Evolutionary conservation across 148 eudicot species (phyloP).

Genomic region (Rhododendron williamsianum): DNA sequence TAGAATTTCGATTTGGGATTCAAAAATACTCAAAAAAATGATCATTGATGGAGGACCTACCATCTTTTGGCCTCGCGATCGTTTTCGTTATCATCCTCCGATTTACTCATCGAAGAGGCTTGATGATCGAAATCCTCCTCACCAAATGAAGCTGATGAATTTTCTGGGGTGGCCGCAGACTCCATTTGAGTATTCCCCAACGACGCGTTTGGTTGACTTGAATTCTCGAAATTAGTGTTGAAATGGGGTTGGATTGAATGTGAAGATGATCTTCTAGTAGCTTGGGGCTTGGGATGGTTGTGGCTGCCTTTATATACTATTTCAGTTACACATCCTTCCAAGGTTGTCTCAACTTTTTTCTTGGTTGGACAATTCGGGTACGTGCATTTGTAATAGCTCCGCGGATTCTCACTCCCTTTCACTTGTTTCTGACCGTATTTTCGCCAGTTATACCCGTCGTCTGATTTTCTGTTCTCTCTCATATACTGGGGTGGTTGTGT

Average conservation of each 20-base stretch:
- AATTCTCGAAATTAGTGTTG: background rate
- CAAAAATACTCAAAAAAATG: background rate
- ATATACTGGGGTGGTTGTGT: slow-evolving; percentile 39
- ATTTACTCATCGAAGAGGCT: slow-evolving; percentile 49
- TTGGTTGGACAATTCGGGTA: slow-evolving; percentile 65
- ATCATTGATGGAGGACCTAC: slow-evolving; percentile 17
- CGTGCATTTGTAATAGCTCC: slow-evolving; percentile 85
- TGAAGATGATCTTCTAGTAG: slow-evolving; percentile 39
- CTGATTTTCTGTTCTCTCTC: slow-evolving; percentile 56
- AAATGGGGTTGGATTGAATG: slow-evolving; percentile 15
- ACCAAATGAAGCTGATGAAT: slow-evolving; percentile 58
- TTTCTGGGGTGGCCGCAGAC: slow-evolving; percentile 49
- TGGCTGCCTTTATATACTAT: slow-evolving; percentile 80
- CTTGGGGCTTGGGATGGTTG: slow-evolving; percentile 73
- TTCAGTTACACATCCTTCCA: slow-evolving; percentile 66
- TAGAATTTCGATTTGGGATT: background rate
- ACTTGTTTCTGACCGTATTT: slow-evolving; percentile 85
- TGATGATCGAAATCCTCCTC: slow-evolving; percentile 75
- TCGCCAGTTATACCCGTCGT: slow-evolving; percentile 73
- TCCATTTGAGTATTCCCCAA: slow-evolving; percentile 15
- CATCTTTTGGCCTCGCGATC: slow-evolving; percentile 73
- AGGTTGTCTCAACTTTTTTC: slow-evolving; percentile 64
- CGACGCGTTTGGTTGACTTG: slow-evolving; percentile 6
- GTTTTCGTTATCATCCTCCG: slow-evolving; percentile 46
- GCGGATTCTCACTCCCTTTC: slow-evolving; percentile 74